Percentiles rank a stretch among this genome's conserved stretches.
These are phyloP conservation scores for Talaromyces proteolyticus DNA, from an alignment of 495 filamentous ascomycete genomes.

Conservation along the genomic window DNA sequence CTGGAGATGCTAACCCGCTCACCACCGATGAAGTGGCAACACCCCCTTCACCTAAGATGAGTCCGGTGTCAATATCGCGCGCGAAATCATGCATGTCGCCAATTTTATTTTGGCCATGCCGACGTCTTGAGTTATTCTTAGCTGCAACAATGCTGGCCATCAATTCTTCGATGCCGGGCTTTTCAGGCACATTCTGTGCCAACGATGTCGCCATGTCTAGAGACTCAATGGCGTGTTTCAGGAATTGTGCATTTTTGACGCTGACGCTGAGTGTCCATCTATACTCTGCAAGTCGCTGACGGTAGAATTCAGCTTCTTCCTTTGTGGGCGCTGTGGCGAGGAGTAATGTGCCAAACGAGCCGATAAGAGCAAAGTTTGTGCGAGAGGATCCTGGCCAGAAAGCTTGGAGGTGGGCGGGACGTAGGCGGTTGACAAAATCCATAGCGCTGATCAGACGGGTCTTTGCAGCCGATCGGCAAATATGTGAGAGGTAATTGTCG, in stretches of 20 bases:
- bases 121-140: conserved; percentile 6
- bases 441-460: conserved; percentile 51
- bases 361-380: conserved; percentile 50
- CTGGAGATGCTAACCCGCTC: conserved; percentile 24
- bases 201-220: conserved; percentile 40
- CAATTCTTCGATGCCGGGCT: conserved; percentile 44
- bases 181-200: conserved; percentile 41
- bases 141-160: conserved; percentile 25
- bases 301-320: conserved; percentile 97
- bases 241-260: conserved; percentile 71
- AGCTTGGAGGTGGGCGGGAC: conserved; percentile 44
- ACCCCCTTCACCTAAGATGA: neutral
- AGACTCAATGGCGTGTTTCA: conserved; percentile 43
- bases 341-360: conserved; percentile 59
- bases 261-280: conserved; percentile 88
- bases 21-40: conserved; percentile 25
- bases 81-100: conserved; percentile 8
- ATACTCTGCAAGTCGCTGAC: conserved; percentile 78
- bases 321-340: conserved; percentile 79
- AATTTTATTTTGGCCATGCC: conserved; percentile 2
- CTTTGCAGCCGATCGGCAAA: conserved; percentile 81
- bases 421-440: conserved; percentile 53
- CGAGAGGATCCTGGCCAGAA: conserved; percentile 51
- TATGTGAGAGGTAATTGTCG: conserved; percentile 68
- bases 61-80: neutral